Base-by-base conservation (phyloP, 352 stramenopile genomes). In the Sclerospora graminicola region DNA sequence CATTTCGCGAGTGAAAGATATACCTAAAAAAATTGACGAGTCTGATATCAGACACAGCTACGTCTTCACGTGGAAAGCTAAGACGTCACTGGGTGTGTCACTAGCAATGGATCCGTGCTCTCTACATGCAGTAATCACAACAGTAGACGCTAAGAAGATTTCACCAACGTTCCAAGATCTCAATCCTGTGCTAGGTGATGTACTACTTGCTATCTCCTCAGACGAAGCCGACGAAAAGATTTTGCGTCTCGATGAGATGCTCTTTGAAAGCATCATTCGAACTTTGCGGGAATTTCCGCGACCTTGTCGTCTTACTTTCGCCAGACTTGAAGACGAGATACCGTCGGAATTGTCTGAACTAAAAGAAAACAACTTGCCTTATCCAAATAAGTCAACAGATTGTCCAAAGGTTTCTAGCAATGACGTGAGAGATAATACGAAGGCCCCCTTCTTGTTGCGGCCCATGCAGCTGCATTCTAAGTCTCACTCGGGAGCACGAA, bases 101-200 rank as follows among this genome's bases (percentile, higher is more conserved):
- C 55, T 90, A 13, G 73, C 73, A 2, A 87, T 87, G 72, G 75
- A 90, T 38, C 79, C 79, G 44, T 84, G 71, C 37, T 66, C 75
- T 15, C 45, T 90, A 10, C 69, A 87, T 53, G 74, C 75, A 5
- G 64, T 65, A 33, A 79, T 90, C 54, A 86, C 73, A 30, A 54
- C 45, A 0, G 68, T 89, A 39, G 71, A 89, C 39, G 27, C 59
- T 8, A 59, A 57, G 14, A 78, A 78, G 35, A 81, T 89, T 38
- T 67, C 78, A 1, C 50, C 67, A 1, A 66, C 64, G 13, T 76
- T 87, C 37, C 45, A 78, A 41, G 52, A 49, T 7, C 56, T 80
- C 11, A 61, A 69, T 15, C 75, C 79, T 2, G 41, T 60, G 13
- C 58, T 84, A 10, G 79, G 79, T 23, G 79, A 91, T 33, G 59